phyloP scores from a whole-genome alignment of 148 eudicot species.

The Chenopodium quinoa region DNA sequence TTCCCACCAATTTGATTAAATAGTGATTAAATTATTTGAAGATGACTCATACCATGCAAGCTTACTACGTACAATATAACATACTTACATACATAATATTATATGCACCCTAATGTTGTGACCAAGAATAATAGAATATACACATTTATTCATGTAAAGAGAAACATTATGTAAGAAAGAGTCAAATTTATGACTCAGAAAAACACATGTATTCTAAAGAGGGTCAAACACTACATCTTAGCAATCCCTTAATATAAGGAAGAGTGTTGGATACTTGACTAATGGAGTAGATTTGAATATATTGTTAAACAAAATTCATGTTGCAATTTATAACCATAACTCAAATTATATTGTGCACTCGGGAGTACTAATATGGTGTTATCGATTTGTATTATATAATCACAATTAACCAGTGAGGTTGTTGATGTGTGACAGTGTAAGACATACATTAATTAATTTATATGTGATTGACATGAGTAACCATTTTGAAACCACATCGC shows the following conservation, averaged over 20 bases:
- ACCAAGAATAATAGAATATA: not conserved
- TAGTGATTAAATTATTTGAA: not conserved
- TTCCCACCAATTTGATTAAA: conserved; percentile 27
- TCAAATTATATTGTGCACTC: not conserved
- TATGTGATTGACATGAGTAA: too few species aligned
- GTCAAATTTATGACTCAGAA: conserved; percentile 3
- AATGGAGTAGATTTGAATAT: not conserved
- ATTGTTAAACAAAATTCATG: not conserved
- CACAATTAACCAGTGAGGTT: too few species aligned
- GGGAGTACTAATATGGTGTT: too few species aligned
- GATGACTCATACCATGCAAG: conserved; percentile 19
- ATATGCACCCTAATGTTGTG: not conserved
- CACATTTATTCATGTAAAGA: not conserved
- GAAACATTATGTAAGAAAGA: not conserved
- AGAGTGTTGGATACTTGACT: not conserved
- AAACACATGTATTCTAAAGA: not conserved
- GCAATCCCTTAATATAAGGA: not conserved
- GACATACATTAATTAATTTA: too few species aligned
- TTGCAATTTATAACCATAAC: not conserved
- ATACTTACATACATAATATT: not conserved
- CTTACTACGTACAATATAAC: conserved; percentile 12
- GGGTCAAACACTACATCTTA: conserved; percentile 11
- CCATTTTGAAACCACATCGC: too few species aligned
- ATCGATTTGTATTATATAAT: too few species aligned
- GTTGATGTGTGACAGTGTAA: too few species aligned